A percentile compares a stretch with the other conserved stretches of the same genome.
Conservation (phyloP, 805 yeast genomes). For the Cyberlindnera euphorbiiphila region DNA sequence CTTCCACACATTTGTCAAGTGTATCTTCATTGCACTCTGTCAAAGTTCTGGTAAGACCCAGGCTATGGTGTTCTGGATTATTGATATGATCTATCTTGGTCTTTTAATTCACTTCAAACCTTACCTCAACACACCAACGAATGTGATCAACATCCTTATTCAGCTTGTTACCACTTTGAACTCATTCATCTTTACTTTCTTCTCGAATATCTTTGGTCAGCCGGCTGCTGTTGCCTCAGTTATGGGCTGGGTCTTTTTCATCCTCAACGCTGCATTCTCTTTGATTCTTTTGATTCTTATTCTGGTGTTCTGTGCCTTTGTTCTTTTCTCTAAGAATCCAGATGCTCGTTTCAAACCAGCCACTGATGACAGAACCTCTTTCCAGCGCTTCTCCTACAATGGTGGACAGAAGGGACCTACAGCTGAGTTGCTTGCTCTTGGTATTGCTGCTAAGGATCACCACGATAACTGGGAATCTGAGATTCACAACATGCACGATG, state of each 20-base stretch:
- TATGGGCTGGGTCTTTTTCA: conserved; percentile 90
- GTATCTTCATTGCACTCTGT: conserved; percentile 70
- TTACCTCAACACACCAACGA: conserved; percentile 78
- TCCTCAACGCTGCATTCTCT: conserved; percentile 86
- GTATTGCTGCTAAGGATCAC: conserved; percentile 80
- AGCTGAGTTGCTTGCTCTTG: conserved; percentile 65
- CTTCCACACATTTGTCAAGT: conserved; percentile 59
- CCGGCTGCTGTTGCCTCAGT: conserved; percentile 73
- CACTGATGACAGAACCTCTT: conserved; percentile 87
- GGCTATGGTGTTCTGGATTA: conserved; percentile 67
- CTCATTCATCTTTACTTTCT: conserved; percentile 81
- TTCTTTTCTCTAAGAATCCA: conserved; percentile 75
- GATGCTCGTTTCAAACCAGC: conserved; percentile 88
- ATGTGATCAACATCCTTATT: conserved; percentile 68
- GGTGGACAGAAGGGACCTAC: conserved; percentile 32
- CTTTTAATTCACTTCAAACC: conserved; percentile 65
- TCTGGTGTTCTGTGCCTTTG: conserved; percentile 58
- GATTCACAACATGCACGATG: conserved; percentile 24
- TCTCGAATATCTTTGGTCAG: conserved; percentile 80
- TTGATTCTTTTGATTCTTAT: conserved; percentile 67
- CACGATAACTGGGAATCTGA: conserved; percentile 69
- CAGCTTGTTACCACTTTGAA: conserved; percentile 70
- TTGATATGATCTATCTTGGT: conserved; percentile 68
- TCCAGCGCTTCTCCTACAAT: conserved; percentile 48
- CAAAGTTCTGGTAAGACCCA: conserved; percentile 82